Evolutionary conservation across 2,329 filamentous ascomycete species (phyloP).

Genomic region (Arthroderma sp.): DNA sequence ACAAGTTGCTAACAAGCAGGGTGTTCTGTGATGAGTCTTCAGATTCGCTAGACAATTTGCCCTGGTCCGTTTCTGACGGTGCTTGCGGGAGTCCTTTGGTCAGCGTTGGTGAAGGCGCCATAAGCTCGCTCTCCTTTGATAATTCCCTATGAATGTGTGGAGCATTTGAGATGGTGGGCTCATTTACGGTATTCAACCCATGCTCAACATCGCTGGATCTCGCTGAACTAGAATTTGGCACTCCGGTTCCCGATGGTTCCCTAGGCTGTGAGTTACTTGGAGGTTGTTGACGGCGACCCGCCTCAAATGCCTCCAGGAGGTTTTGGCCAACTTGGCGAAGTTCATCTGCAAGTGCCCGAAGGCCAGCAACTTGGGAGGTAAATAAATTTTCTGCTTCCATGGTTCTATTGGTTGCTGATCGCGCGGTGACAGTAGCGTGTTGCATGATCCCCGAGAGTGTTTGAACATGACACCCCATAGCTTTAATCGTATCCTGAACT

Average conservation of each 20-base stretch:
- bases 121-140: no score
- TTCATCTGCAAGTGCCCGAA: slow-evolving; percentile 30
- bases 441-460: slow-evolving; percentile 24
- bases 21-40: slow-evolving; percentile 9
- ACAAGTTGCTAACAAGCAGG: slow-evolving; percentile 30
- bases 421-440: slow-evolving; percentile 23
- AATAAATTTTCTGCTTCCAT: slow-evolving; percentile 24
- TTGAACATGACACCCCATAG: slow-evolving; percentile 26
- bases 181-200: no score
- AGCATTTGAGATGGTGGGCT: no score
- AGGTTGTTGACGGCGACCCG: neutral
- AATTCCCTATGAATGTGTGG: no score
- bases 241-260: no score
- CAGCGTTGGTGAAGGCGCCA: neutral
- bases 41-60: neutral
- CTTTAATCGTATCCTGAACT: slow-evolving; percentile 23
- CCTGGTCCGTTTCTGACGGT: neutral
- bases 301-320: slow-evolving; percentile 26
- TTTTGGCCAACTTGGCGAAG: slow-evolving; percentile 27
- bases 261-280: no score
- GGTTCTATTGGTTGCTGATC: slow-evolving; percentile 23
- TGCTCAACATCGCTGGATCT: no score
- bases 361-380: slow-evolving; percentile 23
- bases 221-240: no score
- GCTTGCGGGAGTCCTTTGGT: neutral